Evolutionary conservation across 2,329 filamentous ascomycete genomes (phyloP), one percentile per base, ranked within the genome.

Genomic region (Epicoccum sorghinum): DNA sequence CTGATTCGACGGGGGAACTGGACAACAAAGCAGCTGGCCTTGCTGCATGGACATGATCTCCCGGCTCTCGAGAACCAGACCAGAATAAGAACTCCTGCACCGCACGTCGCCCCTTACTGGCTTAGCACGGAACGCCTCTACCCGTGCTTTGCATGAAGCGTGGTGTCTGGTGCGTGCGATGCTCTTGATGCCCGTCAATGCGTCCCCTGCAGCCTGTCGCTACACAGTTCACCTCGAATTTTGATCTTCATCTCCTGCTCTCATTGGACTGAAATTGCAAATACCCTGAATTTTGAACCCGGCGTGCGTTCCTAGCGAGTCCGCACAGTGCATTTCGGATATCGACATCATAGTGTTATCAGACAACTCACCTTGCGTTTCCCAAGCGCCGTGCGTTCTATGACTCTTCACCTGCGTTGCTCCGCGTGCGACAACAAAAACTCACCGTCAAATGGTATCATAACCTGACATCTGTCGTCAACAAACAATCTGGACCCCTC

Each of bases 351-450:
- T 18, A 18, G 18, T 46, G 54, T 55, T 64, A 69, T 69, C 65
- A 64, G 70, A 70, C 71, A 74, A 69, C 71, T 72, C 71, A 73
- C 59, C 70, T 61, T 73, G 70, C 71, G 68, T 69, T 57, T 66
- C 59, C 59, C 62, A 55, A 58, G 55, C 61, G 59, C 58, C 55
- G 55, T 59, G 57, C 62, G 47, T 61, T 52, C 65, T 66, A 64
- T 68, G 66, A 65, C 65, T 68, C 65, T 60, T 65, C 64, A 53
- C 38, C 42, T 51, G 50, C 59, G 53, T 63, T 68, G 65, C 61
- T 74, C 66, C 67, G 71, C 68, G 49, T 53, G 48, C 61, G 60
- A 61, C 52, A 47, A 37, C 27, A 44, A 41, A 29, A 18, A 8
- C 45, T 52, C 40, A 35, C 48, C 40, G 32, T 50, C 52, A 46